Evolutionary conservation across 805 yeast genomes (phyloP), one percentile per base, ranked within the genome.

Genomic region (Scheffersomyces coipomensis): DNA sequence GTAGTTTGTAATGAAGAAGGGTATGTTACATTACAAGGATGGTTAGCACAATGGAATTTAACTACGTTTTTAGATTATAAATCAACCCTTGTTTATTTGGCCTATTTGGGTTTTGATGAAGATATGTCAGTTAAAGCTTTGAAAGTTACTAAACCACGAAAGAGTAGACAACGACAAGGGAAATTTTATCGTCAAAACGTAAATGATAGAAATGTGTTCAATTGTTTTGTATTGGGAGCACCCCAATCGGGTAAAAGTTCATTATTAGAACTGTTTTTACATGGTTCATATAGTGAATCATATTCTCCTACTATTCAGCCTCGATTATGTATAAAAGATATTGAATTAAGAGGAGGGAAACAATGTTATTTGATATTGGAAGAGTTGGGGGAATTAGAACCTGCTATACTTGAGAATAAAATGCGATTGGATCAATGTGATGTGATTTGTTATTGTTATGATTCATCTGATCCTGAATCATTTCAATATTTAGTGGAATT

Each of bases 31-130:
- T 62, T 93, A 19, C 99, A 95, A 64, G 99, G 99, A 2, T 93
- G 99, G 99, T 65, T 93, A 27, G 99, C 99, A 0, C 98, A 91
- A 54, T 93, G 99, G 99, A 84, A 91, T 51, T 85, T 93, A 86
- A 88, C 97, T 0, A 91, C 98, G 0, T 89, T 80, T 49, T 66
- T 93, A 22, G 96, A 90, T 51, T 80, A 85, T 55, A 80, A 76
- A 49, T 83, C 88, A 1, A 89, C 98, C 0, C 72, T 93, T 36
- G 95, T 88, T 36, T 93, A 91, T 53, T 64, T 93, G 45, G 96
- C 95, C 0, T 88, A 87, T 64, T 73, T 93, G 40, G 99, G 99
- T 0, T 91, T 85, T 55, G 95, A 87, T 44, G 76, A 69, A 53
- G 66, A 64, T 46, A 47, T 54, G 40, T 51, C 60, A 38, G 43